These are phyloP conservation scores for Macaranga tanarius DNA, from an alignment of 441 rosid species.

Conservation along the genomic window DNA sequence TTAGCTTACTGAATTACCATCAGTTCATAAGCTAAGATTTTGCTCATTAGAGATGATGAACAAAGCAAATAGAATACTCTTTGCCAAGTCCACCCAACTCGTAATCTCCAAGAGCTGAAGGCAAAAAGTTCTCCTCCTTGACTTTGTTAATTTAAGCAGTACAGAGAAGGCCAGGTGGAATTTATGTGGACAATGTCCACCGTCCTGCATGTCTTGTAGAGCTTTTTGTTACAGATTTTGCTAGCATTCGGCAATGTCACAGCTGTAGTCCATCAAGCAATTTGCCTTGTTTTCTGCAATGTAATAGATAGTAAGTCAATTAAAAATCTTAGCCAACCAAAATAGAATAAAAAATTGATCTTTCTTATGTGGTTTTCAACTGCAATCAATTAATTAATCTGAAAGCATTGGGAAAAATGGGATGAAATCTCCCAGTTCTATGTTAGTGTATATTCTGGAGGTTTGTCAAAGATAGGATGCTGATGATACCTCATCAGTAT, in stretches of 20 bases:
- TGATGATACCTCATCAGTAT: background rate
- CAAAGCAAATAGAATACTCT: conserved; percentile 5
- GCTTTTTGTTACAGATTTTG: background rate
- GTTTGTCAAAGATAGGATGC: background rate
- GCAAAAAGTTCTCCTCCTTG: background rate
- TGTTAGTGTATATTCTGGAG: too few relatives aligned
- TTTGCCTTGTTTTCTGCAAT: conserved; percentile 12
- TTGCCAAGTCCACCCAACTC: background rate
- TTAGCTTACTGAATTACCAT: background rate
- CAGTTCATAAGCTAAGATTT: background rate
- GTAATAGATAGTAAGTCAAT: background rate
- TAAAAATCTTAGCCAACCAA: background rate
- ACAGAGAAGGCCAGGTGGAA: background rate
- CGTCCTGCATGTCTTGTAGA: background rate
- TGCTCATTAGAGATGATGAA: background rate
- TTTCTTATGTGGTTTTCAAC: background rate
- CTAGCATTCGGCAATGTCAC: conserved; percentile 3
- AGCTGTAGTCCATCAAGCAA: background rate
- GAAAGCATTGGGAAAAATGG: too few relatives aligned
- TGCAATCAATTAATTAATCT: background rate
- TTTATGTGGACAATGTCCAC: background rate
- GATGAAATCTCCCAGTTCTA: background rate
- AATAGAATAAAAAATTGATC: background rate
- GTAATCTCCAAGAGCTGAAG: background rate
- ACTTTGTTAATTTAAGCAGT: background rate